Evolutionary conservation across 495 filamentous ascomycete genomes (phyloP).

Genomic region (Aspergillus steynii): DNA sequence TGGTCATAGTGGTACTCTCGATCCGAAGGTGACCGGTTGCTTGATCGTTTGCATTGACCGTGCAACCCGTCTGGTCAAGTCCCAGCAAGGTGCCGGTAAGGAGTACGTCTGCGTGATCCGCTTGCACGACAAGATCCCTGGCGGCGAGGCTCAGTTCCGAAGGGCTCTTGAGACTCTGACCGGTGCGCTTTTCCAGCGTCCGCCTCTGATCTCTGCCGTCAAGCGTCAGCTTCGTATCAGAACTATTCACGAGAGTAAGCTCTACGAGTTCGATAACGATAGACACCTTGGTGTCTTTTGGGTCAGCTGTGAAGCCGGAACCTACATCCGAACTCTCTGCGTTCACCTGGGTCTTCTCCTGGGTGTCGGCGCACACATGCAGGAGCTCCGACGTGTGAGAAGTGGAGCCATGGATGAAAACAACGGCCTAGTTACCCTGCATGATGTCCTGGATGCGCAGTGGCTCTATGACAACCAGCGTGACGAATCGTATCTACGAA

Average conservation of each 20-base stretch:
- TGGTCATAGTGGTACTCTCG: conserved; percentile 94
- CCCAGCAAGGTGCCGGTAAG: conserved; percentile 96
- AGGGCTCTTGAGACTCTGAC: conserved; percentile 92
- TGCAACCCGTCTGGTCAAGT: conserved; percentile 95
- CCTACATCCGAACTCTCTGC: conserved; percentile 96
- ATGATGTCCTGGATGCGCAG: conserved; percentile 94
- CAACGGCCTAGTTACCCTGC: conserved; percentile 84
- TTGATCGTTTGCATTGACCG: conserved; percentile 95
- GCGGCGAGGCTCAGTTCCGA: conserved; percentile 84
- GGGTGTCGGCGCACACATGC: conserved; percentile 97
- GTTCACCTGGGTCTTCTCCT: conserved; percentile 91
- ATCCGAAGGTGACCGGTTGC: conserved; percentile 92
- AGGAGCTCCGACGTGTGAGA: conserved; percentile 91
- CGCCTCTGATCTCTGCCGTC: conserved; percentile 94
- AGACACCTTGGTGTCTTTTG: conserved; percentile 98
- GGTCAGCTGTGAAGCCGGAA: conserved; percentile 98
- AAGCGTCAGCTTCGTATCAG: conserved; percentile 97
- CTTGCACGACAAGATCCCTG: conserved; percentile 87
- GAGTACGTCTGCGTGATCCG: conserved; percentile 85
- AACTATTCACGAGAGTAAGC: conserved; percentile 92
- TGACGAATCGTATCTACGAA: conserved; percentile 83
- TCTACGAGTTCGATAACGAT: conserved; percentile 97
- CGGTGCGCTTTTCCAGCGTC: conserved; percentile 95
- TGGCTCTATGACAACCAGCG: conserved; percentile 89
- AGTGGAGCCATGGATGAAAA: conserved; percentile 92